Conservation (phyloP, 306 rosid species). For the Erythrophleum fordii region DNA sequence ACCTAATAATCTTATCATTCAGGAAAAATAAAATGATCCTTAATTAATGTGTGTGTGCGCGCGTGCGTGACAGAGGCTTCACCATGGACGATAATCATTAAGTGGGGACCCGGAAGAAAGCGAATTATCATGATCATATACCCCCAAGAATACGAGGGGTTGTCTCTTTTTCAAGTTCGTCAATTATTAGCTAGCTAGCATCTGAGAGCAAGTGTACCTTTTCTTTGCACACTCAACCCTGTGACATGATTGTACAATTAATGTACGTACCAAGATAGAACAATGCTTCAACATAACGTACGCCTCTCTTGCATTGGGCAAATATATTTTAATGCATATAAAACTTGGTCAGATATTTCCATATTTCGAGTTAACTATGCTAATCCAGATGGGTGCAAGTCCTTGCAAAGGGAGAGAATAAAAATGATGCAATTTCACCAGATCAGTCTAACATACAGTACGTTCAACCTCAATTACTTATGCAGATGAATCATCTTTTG, state of each 20-base stretch:
- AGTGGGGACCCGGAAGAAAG: neutral
- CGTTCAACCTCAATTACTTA: neutral
- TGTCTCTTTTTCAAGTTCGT: neutral
- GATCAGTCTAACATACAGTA: neutral
- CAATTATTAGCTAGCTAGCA: conserved; percentile 2
- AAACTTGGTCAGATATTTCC: neutral
- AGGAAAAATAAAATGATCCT: neutral
- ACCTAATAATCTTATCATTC: neutral
- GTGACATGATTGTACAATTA: neutral
- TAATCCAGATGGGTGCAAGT: neutral
- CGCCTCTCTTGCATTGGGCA: neutral
- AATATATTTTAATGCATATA: neutral
- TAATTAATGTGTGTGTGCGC: neutral
- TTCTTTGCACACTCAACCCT: neutral
- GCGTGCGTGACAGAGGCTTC: neutral
- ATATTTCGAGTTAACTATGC: neutral
- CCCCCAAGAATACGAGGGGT: neutral
- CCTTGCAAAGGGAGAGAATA: neutral
- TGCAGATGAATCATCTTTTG: neutral
- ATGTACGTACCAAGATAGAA: neutral
- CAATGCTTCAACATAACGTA: neutral
- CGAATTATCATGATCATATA: neutral
- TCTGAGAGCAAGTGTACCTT: neutral
- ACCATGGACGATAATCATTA: conserved; percentile 1
- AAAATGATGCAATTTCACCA: neutral